Percentiles rank a stretch among this genome's conserved stretches.
Conservation (phyloP, 805 yeast genomes). For the Phaffomyces thermotolerans region DNA sequence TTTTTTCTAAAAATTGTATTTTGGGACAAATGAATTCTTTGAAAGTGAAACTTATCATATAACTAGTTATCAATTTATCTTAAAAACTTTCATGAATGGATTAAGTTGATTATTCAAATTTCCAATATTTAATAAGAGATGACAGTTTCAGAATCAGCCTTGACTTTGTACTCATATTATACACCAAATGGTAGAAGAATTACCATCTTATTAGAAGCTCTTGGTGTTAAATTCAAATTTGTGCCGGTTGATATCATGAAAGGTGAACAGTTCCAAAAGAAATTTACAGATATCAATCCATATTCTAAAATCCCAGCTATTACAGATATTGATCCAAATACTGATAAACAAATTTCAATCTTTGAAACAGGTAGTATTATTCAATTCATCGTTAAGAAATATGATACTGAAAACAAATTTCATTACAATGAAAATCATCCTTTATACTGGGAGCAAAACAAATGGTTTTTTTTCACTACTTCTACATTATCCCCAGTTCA, state of each 20-base stretch:
- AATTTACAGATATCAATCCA: conserved; percentile 34
- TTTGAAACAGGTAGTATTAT: conserved; percentile 50
- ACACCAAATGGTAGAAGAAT: conserved; percentile 5
- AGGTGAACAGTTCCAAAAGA: neutral
- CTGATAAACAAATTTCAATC: conserved; percentile 33
- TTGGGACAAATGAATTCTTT: no score
- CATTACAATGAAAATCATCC: conserved; percentile 26
- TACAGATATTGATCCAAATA: conserved; percentile 22
- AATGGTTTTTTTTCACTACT: conserved; percentile 45
- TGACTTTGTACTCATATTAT: conserved; percentile 1
- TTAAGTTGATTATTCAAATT: no score
- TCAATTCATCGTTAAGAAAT: conserved; percentile 37
- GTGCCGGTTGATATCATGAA: neutral
- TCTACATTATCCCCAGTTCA: conserved; percentile 51
- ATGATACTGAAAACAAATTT: conserved; percentile 41
- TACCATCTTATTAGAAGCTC: neutral
- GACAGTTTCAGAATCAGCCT: neutral
- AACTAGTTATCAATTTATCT: no score
- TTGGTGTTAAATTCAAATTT: neutral
- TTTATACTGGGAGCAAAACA: conserved; percentile 41
- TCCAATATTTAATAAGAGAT: no score
- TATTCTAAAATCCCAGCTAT: conserved; percentile 54
- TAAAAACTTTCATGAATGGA: no score
- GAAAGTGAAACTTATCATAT: no score
- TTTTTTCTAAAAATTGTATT: no score